Conservation (phyloP, 257 asterid genomes). For the Solanum boliviense region DNA sequence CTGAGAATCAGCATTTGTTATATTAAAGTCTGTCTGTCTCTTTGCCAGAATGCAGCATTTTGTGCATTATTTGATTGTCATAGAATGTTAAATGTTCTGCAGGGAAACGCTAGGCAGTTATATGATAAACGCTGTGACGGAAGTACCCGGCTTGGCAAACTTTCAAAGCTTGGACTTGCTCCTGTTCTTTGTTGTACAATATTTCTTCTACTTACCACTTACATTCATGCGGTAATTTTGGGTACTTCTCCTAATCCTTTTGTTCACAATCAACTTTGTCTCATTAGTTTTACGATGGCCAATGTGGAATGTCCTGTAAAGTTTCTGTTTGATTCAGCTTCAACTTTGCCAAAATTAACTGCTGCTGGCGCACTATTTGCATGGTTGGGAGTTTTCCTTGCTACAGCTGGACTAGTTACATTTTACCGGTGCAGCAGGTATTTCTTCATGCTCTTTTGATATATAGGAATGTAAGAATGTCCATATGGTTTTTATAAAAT, state of each 20-base stretch:
- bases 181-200: constrained; percentile 79
- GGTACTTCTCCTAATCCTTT: constrained; percentile 36
- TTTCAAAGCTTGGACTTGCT: constrained; percentile 91
- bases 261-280: neutral
- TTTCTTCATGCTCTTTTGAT: neutral
- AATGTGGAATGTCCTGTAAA: neutral
- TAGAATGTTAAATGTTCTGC: constrained; percentile 15
- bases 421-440: constrained; percentile 98
- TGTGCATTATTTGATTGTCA: neutral
- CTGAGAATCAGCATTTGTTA: neutral
- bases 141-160: constrained; percentile 57
- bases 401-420: constrained; percentile 57
- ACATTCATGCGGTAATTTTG: constrained; percentile 58
- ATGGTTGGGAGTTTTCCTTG: constrained; percentile 84
- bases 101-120: constrained; percentile 91
- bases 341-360: constrained; percentile 77
- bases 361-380: constrained; percentile 81
- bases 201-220: constrained; percentile 55
- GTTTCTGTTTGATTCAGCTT: constrained; percentile 40
- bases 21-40: neutral
- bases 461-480: neutral
- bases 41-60: neutral
- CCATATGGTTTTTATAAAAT: neutral
- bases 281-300: neutral
- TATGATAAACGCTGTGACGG: constrained; percentile 72